phyloP scores from a whole-genome alignment of 2,329 filamentous ascomycete genomes.

The Macrophomina tecta region DNA sequence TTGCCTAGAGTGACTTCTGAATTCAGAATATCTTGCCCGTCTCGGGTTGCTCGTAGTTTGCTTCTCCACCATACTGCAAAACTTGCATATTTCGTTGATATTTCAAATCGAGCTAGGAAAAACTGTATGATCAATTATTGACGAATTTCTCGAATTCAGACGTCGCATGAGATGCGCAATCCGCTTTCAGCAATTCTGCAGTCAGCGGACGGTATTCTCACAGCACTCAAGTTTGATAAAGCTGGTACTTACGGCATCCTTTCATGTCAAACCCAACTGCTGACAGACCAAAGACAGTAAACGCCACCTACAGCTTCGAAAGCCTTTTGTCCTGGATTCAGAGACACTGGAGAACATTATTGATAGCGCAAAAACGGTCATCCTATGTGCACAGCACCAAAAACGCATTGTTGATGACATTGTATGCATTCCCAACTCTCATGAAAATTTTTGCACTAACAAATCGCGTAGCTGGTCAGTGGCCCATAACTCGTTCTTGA shows the following conservation, averaged over 20 bases:
- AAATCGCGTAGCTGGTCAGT: too few relatives aligned
- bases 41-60: too few relatives aligned
- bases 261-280: too few relatives aligned
- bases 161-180: constrained; percentile 27
- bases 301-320: constrained; percentile 6
- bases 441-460: too few relatives aligned
- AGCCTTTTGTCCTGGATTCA: constrained; percentile 22
- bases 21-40: too few relatives aligned
- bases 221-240: constrained; percentile 27
- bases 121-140: too few relatives aligned
- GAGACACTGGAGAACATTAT: constrained; percentile 24
- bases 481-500: too few relatives aligned
- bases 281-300: neutral
- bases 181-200: constrained; percentile 40
- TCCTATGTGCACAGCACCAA: constrained; percentile 43
- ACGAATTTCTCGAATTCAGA: neutral
- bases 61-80: too few relatives aligned
- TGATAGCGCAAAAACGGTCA: constrained; percentile 36
- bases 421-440: neutral
- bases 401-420: constrained; percentile 38
- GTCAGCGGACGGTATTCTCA: constrained; percentile 43
- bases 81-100: too few relatives aligned
- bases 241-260: too few relatives aligned
- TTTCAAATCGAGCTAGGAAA: too few relatives aligned
- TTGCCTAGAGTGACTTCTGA: too few relatives aligned